Percentiles rank a stretch among this genome's conserved stretches.
phyloP scores from a whole-genome alignment of 805 yeast species.

The Yamadazyma olivae region DNA sequence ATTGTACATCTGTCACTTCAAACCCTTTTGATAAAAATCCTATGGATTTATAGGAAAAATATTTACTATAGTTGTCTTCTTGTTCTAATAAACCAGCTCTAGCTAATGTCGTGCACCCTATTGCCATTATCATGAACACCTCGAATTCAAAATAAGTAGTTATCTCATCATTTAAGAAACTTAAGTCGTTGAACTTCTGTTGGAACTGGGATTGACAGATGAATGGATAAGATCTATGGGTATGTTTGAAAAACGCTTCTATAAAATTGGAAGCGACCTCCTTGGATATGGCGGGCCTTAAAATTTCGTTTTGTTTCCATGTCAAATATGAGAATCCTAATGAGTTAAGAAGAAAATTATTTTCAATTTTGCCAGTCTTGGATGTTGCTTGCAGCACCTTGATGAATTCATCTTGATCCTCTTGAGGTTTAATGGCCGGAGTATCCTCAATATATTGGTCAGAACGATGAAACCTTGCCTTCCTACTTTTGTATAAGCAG shows the following conservation, averaged over 20 bases:
- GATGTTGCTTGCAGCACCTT: slow-evolving; percentile 9
- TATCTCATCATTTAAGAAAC: slow-evolving; percentile 14
- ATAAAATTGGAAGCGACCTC: slow-evolving; percentile 33
- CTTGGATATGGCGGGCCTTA: slow-evolving; percentile 18
- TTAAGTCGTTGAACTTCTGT: slow-evolving; percentile 25
- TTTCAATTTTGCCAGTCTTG: no score
- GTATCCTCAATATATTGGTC: no score
- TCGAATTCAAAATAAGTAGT: slow-evolving; percentile 45
- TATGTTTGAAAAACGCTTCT: slow-evolving; percentile 44
- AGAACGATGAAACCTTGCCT: background rate
- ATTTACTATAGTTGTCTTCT: slow-evolving; percentile 16
- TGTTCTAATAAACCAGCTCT: slow-evolving; percentile 16
- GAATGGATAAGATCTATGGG: slow-evolving; percentile 43
- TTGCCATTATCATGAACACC: slow-evolving; percentile 50
- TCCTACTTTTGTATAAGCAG: slow-evolving; percentile 13
- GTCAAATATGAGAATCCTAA: slow-evolving; percentile 15
- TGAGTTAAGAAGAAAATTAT: slow-evolving; percentile 13
- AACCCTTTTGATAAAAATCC: slow-evolving; percentile 39
- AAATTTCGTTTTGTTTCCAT: slow-evolving; percentile 9
- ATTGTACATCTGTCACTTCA: slow-evolving; percentile 36
- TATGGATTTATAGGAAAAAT: slow-evolving; percentile 24
- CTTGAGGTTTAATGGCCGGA: no score
- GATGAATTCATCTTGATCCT: slow-evolving; percentile 42
- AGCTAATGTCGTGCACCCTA: slow-evolving; percentile 50
- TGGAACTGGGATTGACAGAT: slow-evolving; percentile 36